Conservation (phyloP, 129 eudicot genomes). For the Flaveria ramosissima region DNA sequence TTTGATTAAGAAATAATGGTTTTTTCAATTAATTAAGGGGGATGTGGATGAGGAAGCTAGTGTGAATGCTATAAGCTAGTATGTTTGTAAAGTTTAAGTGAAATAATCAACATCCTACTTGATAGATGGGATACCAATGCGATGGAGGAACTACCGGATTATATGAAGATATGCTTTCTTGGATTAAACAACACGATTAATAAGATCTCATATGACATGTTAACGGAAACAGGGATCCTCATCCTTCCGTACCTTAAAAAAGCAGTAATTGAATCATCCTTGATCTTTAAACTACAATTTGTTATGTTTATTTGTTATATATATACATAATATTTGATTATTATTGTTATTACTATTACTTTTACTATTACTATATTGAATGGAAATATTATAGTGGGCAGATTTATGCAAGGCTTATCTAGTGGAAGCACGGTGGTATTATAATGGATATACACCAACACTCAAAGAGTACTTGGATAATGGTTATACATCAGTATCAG, state of each 20-base stretch:
- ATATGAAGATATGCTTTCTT: conserved; percentile 14
- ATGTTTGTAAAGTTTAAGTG: background rate
- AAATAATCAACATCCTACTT: background rate
- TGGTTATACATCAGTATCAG: background rate
- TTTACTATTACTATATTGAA: background rate
- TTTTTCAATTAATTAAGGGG: too few species aligned
- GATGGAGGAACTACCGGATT: background rate
- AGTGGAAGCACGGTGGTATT: conserved; percentile 4
- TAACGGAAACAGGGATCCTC: background rate
- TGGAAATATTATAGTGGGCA: background rate
- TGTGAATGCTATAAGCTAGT: background rate
- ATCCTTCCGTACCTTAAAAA: background rate
- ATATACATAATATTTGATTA: too few species aligned
- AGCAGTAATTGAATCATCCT: background rate
- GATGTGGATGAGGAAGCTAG: too few species aligned
- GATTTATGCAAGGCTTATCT: background rate
- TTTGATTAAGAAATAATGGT: too few species aligned
- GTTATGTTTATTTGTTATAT: too few species aligned
- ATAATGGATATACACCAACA: background rate
- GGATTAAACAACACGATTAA: conserved; percentile 9
- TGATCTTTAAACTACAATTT: background rate
- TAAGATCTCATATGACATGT: background rate
- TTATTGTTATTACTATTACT: too few species aligned
- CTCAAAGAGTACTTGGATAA: background rate
- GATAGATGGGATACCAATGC: conserved; percentile 6